Evolutionary conservation across 345 rosid genomes (phyloP).

Genomic region (Linum trigynum): DNA sequence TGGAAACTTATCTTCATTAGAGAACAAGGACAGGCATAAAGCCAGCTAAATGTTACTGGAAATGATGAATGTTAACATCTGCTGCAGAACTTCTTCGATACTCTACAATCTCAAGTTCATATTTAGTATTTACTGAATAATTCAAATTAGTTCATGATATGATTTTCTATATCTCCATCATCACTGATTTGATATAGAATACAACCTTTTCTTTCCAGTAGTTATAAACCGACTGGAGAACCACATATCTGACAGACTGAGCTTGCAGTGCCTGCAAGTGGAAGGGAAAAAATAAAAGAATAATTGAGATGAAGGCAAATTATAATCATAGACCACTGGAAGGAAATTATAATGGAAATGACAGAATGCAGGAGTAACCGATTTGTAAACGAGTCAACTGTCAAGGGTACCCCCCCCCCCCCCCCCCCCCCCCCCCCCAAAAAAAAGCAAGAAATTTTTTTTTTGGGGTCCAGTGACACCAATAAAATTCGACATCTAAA

Average conservation of each 20-base stretch:
- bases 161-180: slow-evolving; percentile 1
- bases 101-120: not conserved
- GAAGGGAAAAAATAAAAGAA: slow-evolving; percentile 7
- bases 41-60: not conserved
- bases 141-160: not conserved
- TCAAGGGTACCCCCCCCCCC: not conserved
- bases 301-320: slow-evolving; percentile 1
- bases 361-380: not conserved
- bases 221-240: slow-evolving; percentile 61
- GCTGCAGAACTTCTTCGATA: not conserved
- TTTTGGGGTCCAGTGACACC: no score
- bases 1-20: not conserved
- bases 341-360: not conserved
- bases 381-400: not conserved
- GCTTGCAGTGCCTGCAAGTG: slow-evolving; percentile 63
- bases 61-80: slow-evolving; percentile 5
- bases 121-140: not conserved
- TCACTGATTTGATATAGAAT: not conserved
- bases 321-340: not conserved
- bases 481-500: no score
- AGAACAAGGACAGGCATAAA: not conserved
- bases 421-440: no score
- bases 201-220: slow-evolving; percentile 94
- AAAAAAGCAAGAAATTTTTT: no score
- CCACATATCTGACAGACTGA: slow-evolving; percentile 43